These are phyloP conservation scores for Phytophthora sp. DNA, from an alignment of 352 stramenopile genomes.

Conservation along the genomic window DNA sequence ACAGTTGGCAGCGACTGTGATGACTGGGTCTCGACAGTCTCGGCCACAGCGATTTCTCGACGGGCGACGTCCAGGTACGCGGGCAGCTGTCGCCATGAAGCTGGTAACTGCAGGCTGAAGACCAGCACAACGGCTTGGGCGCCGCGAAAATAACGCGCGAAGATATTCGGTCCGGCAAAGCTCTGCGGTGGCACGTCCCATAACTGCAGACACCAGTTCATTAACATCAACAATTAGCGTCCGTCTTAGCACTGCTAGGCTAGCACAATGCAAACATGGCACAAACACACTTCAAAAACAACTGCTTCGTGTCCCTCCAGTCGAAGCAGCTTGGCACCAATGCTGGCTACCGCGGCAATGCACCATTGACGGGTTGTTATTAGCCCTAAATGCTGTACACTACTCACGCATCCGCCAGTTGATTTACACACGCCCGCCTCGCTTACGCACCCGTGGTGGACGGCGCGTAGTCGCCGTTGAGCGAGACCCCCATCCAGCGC, in stretches of 20 bases:
- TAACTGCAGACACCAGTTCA: constrained; percentile 33
- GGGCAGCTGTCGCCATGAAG: constrained; percentile 38
- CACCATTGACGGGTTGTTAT: constrained; percentile 1
- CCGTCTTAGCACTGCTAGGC: not conserved
- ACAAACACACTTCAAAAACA: constrained; percentile 51
- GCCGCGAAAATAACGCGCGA: constrained; percentile 47
- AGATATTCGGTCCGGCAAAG: constrained; percentile 53
- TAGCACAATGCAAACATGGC: not conserved
- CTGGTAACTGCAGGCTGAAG: constrained; percentile 41
- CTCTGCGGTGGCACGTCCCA: constrained; percentile 68
- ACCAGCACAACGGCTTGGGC: constrained; percentile 48
- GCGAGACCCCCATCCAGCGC: constrained; percentile 44
- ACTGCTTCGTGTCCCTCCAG: constrained; percentile 42
- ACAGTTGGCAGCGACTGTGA: constrained; percentile 23
- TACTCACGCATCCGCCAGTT: not conserved
- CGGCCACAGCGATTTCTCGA: constrained; percentile 9
- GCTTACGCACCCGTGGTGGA: constrained; percentile 48
- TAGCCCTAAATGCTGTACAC: not conserved
- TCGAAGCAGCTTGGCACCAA: constrained; percentile 63
- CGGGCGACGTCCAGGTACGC: constrained; percentile 32
- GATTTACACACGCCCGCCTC: not conserved
- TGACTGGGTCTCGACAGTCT: constrained; percentile 5
- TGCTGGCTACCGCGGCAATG: constrained; percentile 35
- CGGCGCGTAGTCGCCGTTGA: constrained; percentile 27
- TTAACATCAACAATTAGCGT: constrained; percentile 2